Evolutionary conservation across 306 rosid genomes (phyloP), one percentile per base, ranked within the genome.

Genomic region (Carpinus viminea): DNA sequence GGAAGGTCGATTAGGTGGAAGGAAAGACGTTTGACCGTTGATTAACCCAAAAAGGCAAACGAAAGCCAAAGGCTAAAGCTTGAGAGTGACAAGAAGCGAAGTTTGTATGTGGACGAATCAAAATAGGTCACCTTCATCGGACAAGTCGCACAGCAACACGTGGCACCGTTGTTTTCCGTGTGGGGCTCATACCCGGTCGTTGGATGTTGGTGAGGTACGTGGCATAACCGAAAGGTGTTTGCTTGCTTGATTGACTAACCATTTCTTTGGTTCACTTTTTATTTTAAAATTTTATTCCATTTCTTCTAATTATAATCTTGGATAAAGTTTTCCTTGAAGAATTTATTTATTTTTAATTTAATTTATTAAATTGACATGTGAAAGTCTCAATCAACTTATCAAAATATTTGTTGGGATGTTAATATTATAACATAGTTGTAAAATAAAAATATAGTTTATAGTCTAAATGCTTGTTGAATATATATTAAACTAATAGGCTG

Each of bases 1-100:
- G 92, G 83, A 64, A n/a, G 45, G 4, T 12, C 5, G 79, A 74
- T 80, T 76, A 72, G 70, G 76, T 68, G 52, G 61, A 73, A 41
- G 20, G 59, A 66, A 55, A 16, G 56, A 38, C 47, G 72, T 75
- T 66, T 78, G 86, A 85, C 85, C 17, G 74, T 65, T 12, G 38
- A 8, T 24, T 69, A 46, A 59, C 73, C 64, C 76, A 17, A 16
- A 41, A 69, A 76, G 75, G 64, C 64, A 50, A 47, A 31, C 77
- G 41, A 24, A 70, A 38, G 60, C 70, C 50, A 18, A 26, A 56
- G 66, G 26, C 9, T 3, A 59, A 9, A 24, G 16, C 26, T 15
- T 13, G 36, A 61, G 71, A 36, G 26, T 38, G 71, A 66, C 50
- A 38, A 8, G 2, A 17, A 66, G 50, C 50, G 3, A 36, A 66